Evolutionary conservation across 169 alveolate species (phyloP).

Genomic region (Cystoisospora suis): DNA sequence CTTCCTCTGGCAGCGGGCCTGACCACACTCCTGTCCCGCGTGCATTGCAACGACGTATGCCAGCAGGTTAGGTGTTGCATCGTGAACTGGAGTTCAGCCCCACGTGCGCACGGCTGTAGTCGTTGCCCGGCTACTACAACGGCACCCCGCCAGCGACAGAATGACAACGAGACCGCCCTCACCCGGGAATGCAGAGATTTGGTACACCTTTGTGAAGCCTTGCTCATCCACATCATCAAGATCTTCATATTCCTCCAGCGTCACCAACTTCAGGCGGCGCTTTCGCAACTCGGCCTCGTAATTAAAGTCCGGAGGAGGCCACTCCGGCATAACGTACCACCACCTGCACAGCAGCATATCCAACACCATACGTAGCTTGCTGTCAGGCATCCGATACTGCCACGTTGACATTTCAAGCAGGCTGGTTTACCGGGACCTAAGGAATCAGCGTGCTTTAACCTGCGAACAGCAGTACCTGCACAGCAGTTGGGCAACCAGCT

Average conservation of each 20-base stretch:
- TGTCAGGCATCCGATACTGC: not conserved
- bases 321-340: conserved; percentile 90
- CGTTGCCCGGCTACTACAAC: too few relatives aligned
- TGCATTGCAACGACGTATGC: too few relatives aligned
- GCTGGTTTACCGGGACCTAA: not conserved
- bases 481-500: conserved; percentile 76
- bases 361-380: not conserved
- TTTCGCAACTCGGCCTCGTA: conserved; percentile 70
- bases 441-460: not conserved
- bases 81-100: too few relatives aligned
- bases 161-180: too few relatives aligned
- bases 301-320: conserved; percentile 89
- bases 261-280: conserved; percentile 79
- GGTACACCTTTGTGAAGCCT: conserved; percentile 83
- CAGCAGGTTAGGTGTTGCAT: too few relatives aligned
- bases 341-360: conserved; percentile 73
- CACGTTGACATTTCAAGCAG: not conserved
- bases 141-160: too few relatives aligned
- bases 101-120: too few relatives aligned
- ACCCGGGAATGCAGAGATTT: conserved; percentile 79
- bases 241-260: conserved; percentile 81
- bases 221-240: conserved; percentile 82
- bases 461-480: conserved; percentile 41
- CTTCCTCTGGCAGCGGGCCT: too few relatives aligned
- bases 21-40: too few relatives aligned